Percentiles rank a stretch among this genome's conserved stretches.
Conservation (phyloP, 1,284 basidiomycete genomes). For the Malassezia obtusa region DNA sequence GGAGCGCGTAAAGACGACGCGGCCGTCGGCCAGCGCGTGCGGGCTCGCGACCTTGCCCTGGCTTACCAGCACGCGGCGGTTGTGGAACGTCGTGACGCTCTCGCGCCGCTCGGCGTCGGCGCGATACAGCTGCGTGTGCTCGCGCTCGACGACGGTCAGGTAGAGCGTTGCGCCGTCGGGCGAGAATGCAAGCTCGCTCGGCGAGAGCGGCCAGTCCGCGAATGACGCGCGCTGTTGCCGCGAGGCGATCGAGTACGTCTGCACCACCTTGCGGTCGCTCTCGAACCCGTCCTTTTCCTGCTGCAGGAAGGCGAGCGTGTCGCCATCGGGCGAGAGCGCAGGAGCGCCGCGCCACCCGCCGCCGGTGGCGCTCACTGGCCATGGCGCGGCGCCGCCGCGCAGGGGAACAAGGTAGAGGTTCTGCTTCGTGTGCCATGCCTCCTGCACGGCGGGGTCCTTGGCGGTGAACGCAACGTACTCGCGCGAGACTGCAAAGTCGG, state of each 20-base stretch:
- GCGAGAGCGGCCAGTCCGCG: constrained; percentile 27
- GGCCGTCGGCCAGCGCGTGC: constrained; percentile 8
- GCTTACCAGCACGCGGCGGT: constrained; percentile 7
- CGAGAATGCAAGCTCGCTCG: constrained; percentile 17
- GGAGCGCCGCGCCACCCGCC: constrained; percentile 25
- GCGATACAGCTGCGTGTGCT: constrained; percentile 18
- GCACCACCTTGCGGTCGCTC: constrained; percentile 26
- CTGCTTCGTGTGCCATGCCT: constrained; percentile 31
- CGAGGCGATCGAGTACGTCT: constrained; percentile 14
- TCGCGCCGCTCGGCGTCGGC: background rate
- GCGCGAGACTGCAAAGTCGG: constrained; percentile 21
- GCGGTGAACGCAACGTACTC: constrained; percentile 24
- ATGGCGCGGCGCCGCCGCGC: constrained; percentile 6
- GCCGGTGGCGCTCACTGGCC: constrained; percentile 10
- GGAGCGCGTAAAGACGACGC: constrained; percentile 11
- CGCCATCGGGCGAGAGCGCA: constrained; percentile 19
- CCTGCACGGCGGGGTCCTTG: constrained; percentile 23
- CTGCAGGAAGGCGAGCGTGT: constrained; percentile 30
- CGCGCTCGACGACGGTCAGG: constrained; percentile 18
- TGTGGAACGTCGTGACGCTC: background rate
- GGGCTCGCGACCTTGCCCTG: constrained; percentile 6
- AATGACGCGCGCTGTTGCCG: constrained; percentile 7
- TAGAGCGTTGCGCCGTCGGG: constrained; percentile 12
- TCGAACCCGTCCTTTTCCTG: constrained; percentile 34
- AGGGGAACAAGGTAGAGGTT: constrained; percentile 23